Conservation (phyloP, 176 grass and related monocot species). For the Hyparrhenia diplandra region DNA sequence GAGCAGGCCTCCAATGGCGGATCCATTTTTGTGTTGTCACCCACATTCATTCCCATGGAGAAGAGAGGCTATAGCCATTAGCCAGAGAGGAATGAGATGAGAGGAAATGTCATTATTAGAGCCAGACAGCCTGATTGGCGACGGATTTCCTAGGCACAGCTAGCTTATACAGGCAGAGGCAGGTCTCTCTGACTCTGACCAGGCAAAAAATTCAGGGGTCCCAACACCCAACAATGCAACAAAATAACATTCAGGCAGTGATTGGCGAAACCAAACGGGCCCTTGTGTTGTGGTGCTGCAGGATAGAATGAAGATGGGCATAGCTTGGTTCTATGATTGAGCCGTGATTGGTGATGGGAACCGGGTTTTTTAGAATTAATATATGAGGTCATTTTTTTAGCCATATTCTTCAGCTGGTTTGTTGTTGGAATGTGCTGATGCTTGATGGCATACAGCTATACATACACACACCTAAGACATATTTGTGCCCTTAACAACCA, state of each 20-base stretch:
- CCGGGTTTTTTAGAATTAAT: slow-evolving; percentile 10
- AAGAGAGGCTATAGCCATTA: not conserved
- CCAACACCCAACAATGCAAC: not conserved
- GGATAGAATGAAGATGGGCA: not conserved
- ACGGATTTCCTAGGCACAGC: not conserved
- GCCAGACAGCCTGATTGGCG: not conserved
- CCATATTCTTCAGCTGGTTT: not conserved
- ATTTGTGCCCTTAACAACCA: slow-evolving; percentile 33
- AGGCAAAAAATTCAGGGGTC: not conserved
- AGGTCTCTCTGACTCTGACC: not conserved
- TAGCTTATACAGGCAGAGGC: not conserved
- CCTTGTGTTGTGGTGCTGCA: slow-evolving; percentile 13
- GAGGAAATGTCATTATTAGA: not conserved
- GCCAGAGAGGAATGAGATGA: not conserved
- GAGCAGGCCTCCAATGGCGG: not conserved
- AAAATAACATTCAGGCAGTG: not conserved
- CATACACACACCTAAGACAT: not conserved
- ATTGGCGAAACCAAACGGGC: not conserved
- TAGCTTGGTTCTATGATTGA: slow-evolving; percentile 38
- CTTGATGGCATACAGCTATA: slow-evolving; percentile 37
- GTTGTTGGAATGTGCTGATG: slow-evolving; percentile 9
- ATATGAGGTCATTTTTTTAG: slow-evolving; percentile 1
- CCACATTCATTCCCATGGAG: not conserved
- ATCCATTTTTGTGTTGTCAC: not conserved
- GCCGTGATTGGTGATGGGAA: slow-evolving; percentile 19